Percentiles rank a stretch among this genome's conserved stretches.
These are phyloP conservation scores for Ascochyta koolunga DNA, from an alignment of 2,329 filamentous ascomycete species.

Conservation along the genomic window DNA sequence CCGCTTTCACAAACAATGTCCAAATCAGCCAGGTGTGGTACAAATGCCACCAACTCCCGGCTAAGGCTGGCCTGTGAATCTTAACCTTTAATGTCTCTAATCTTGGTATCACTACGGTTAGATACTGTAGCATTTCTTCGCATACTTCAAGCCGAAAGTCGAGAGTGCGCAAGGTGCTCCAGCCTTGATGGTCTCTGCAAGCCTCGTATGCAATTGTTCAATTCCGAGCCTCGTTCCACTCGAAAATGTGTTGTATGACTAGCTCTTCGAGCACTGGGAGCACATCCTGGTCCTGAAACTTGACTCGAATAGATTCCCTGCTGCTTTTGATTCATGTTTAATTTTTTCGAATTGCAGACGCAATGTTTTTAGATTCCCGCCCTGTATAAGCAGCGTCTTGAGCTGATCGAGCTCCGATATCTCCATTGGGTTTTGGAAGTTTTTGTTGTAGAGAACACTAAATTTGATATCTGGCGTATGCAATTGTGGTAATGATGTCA, in stretches of 20 bases:
- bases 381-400: not conserved
- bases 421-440: not conserved
- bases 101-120: not conserved
- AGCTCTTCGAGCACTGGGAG: not conserved
- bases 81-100: not conserved
- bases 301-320: not conserved
- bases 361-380: not conserved
- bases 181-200: not conserved
- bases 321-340: not conserved
- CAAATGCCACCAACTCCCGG: no score
- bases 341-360: not conserved
- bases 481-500: not conserved
- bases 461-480: not conserved
- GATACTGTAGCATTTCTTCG: not conserved
- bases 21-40: no score
- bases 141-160: not conserved
- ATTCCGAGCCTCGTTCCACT: not conserved
- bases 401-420: not conserved
- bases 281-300: not conserved
- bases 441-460: not conserved
- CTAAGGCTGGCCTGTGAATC: no score
- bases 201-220: not conserved
- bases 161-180: not conserved
- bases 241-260: not conserved
- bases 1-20: no score